Evolutionary conservation across 768 basidiomycete genomes (phyloP).

Genomic region (Xerocomus potaroensis): DNA sequence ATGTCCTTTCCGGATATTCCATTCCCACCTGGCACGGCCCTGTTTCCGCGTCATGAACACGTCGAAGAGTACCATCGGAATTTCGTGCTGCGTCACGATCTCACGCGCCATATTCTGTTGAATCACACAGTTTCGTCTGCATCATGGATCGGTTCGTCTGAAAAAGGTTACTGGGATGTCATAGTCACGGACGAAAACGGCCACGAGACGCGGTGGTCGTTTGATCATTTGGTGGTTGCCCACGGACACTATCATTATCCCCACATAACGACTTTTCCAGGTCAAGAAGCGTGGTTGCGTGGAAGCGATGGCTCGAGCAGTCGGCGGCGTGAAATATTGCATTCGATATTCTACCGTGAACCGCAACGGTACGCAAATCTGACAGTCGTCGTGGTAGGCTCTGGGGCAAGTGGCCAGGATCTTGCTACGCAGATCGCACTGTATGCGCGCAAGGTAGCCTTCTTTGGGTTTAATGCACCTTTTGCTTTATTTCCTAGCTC

Average conservation of each 20-base stretch:
- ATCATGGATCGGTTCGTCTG: conserved; percentile 39
- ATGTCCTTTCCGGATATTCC: conserved; percentile 59
- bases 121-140: conserved; percentile 42
- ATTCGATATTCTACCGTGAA: conserved; percentile 51
- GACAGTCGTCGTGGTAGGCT: conserved; percentile 48
- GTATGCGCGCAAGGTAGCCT: conserved; percentile 39
- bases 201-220: conserved; percentile 22
- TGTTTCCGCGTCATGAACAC: conserved; percentile 46
- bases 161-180: conserved; percentile 43
- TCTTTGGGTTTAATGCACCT: neutral
- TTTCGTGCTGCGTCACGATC: conserved; percentile 37
- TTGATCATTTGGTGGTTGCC: conserved; percentile 54
- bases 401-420: conserved; percentile 45
- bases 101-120: conserved; percentile 38
- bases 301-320: conserved; percentile 12
- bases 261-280: conserved; percentile 40
- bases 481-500: neutral
- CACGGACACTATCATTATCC: conserved; percentile 56
- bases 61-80: conserved; percentile 45
- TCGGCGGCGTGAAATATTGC: conserved; percentile 38
- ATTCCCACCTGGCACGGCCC: conserved; percentile 45
- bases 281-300: conserved; percentile 47
- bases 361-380: conserved; percentile 40
- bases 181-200: conserved; percentile 26
- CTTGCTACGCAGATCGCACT: conserved; percentile 39